Evolutionary conservation across 1,284 basidiomycete genomes (phyloP).

Genomic region (Tylopilus sp.): DNA sequence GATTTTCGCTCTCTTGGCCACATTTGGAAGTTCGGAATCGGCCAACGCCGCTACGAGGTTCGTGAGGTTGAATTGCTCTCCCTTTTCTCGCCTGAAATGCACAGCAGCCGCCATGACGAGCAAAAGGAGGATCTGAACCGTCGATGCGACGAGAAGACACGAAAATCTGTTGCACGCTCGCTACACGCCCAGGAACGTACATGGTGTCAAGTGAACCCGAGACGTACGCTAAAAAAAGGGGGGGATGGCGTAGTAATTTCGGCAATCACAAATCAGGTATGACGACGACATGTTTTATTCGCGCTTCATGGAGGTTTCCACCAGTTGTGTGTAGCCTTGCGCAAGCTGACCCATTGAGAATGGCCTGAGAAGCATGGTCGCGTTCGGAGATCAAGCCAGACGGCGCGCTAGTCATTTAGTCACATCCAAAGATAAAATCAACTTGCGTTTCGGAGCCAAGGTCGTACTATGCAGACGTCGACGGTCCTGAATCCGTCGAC

Average conservation of each 20-base stretch:
- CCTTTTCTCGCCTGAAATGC: constrained; percentile 12
- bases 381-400: background rate
- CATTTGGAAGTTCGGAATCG: constrained; percentile 9
- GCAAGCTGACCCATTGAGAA: constrained; percentile 8
- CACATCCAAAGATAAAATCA: constrained; percentile 9
- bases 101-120: constrained; percentile 1
- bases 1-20: constrained; percentile 6
- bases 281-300: background rate
- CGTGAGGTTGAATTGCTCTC: constrained; percentile 15
- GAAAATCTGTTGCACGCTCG: constrained; percentile 9
- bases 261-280: background rate
- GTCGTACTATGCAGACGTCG: constrained; percentile 1
- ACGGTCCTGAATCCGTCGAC: constrained; percentile 9
- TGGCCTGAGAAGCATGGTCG: constrained; percentile 3
- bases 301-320: constrained; percentile 17
- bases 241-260: too few relatives aligned
- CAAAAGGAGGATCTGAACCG: background rate
- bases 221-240: constrained; percentile 8
- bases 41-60: constrained; percentile 13
- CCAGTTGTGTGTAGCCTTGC: constrained; percentile 7
- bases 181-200: constrained; percentile 16
- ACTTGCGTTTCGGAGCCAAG: constrained; percentile 12
- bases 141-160: constrained; percentile 16
- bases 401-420: constrained; percentile 6
- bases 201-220: constrained; percentile 9